Percentiles rank a stretch among this genome's conserved stretches.
Conservation (phyloP, 257 asterid genomes). For the Nicotiana obtusifolia region DNA sequence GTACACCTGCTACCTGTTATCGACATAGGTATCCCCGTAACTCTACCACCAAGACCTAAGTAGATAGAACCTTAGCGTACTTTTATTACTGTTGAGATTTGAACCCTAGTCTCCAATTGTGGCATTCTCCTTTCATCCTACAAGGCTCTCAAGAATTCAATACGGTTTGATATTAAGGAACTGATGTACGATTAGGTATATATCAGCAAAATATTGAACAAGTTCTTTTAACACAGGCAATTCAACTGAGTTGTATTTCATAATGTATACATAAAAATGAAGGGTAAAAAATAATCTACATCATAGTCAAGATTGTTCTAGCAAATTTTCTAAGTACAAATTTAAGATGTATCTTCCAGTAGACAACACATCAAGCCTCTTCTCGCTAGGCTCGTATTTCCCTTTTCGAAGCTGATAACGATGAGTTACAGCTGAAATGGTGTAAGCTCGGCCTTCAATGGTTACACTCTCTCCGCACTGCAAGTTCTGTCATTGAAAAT, state of each 20-base stretch:
- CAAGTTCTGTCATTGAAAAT: conserved; percentile 48
- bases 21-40: neutral
- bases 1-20: too few relatives aligned
- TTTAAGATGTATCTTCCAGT: conserved; percentile 83
- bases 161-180: neutral
- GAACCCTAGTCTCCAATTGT: too few relatives aligned
- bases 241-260: neutral
- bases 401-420: conserved; percentile 95
- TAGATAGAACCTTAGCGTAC: too few relatives aligned
- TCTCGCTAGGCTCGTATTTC: conserved; percentile 86
- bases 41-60: neutral
- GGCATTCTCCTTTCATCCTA: neutral
- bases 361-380: conserved; percentile 81
- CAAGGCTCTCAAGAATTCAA: neutral
- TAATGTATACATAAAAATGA: conserved; percentile 2
- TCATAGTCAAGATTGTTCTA: conserved; percentile 52
- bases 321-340: conserved; percentile 71
- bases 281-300: neutral
- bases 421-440: conserved; percentile 79
- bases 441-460: conserved; percentile 78
- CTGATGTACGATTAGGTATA: neutral
- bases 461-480: conserved; percentile 90
- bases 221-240: neutral
- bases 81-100: too few relatives aligned
- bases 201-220: neutral